phyloP scores from a whole-genome alignment of 1,284 basidiomycete genomes.

The Polyporus tsugae region DNA sequence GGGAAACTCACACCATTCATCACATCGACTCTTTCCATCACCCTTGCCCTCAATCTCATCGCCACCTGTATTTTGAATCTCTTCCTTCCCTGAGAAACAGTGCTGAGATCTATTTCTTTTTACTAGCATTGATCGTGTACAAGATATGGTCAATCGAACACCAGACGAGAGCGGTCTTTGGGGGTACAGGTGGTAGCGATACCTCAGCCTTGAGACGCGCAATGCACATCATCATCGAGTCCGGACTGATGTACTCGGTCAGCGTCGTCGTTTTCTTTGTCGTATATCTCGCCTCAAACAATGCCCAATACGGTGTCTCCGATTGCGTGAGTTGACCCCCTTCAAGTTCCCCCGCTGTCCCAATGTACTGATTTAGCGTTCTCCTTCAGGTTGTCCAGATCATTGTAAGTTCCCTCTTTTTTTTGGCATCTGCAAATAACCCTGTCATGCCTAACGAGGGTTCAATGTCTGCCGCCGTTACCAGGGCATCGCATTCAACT shows the following conservation, averaged over 20 bases:
- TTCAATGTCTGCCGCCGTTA: no score
- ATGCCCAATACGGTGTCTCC: slow-evolving; percentile 14
- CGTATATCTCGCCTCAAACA: slow-evolving; percentile 10
- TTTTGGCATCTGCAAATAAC: not conserved
- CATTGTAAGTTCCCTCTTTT: slow-evolving; percentile 3
- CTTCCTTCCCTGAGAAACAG: not conserved
- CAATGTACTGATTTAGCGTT: not conserved
- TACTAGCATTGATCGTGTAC: not conserved
- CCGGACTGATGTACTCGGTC: slow-evolving; percentile 18
- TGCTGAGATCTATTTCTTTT: not conserved
- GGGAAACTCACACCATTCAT: slow-evolving; percentile 44
- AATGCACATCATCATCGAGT: slow-evolving; percentile 20
- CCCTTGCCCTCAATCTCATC: slow-evolving; percentile 46
- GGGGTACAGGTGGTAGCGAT: not conserved
- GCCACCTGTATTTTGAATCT: slow-evolving; percentile 42
- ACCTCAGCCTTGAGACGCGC: not conserved
- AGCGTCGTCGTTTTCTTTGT: slow-evolving; percentile 12
- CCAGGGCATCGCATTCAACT: slow-evolving; percentile 4
- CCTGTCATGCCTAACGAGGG: not conserved
- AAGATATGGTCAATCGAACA: slow-evolving; percentile 4
- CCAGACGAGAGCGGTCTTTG: not conserved
- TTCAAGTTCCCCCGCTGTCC: not conserved
- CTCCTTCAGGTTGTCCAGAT: slow-evolving; percentile 10
- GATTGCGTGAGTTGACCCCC: slow-evolving; percentile 7
- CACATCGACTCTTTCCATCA: slow-evolving; percentile 46